These are phyloP conservation scores for Taphrina betulina DNA, from an alignment of 1,139 yeast species.

Conservation along the genomic window DNA sequence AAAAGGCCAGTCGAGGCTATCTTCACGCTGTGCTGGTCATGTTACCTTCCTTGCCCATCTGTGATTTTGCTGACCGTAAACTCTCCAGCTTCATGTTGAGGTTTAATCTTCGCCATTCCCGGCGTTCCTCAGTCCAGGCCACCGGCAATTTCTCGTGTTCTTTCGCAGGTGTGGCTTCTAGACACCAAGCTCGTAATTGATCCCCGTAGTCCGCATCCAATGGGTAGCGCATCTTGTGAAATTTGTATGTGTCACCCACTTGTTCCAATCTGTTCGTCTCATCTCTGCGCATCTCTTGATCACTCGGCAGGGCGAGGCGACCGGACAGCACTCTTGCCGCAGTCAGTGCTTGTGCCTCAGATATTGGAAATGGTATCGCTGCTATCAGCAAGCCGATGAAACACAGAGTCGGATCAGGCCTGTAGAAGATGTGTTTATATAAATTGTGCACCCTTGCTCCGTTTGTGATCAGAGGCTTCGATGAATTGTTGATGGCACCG, in stretches of 20 bases:
- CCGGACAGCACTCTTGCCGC: constrained; percentile 58
- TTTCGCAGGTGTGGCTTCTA: constrained; percentile 1
- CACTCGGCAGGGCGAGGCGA: constrained; percentile 50
- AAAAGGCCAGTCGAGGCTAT: no score
- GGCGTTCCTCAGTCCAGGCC: constrained; percentile 20
- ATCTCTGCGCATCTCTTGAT: constrained; percentile 48
- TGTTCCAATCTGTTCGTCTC: constrained; percentile 46
- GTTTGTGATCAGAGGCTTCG: constrained; percentile 48
- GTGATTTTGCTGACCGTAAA: constrained; percentile 4
- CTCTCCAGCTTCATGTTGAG: constrained; percentile 17
- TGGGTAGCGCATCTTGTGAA: constrained; percentile 30
- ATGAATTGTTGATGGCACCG: constrained; percentile 43
- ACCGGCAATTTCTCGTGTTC: constrained; percentile 18
- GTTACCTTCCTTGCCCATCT: no score
- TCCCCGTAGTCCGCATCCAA: constrained; percentile 20
- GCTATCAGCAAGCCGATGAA: constrained; percentile 55
- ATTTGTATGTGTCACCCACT: constrained; percentile 45
- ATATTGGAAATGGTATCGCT: constrained; percentile 59
- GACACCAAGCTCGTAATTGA: constrained; percentile 11
- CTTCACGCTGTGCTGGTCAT: no score
- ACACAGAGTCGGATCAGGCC: constrained; percentile 58
- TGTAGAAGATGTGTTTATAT: constrained; percentile 56
- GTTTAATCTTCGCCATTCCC: constrained; percentile 11
- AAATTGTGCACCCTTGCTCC: constrained; percentile 53
- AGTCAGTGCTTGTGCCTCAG: constrained; percentile 49